A percentile compares a stretch with the other conserved stretches of the same genome.
Evolutionary conservation across 768 basidiomycete genomes (phyloP).

Genomic region (Boletellus sp.): DNA sequence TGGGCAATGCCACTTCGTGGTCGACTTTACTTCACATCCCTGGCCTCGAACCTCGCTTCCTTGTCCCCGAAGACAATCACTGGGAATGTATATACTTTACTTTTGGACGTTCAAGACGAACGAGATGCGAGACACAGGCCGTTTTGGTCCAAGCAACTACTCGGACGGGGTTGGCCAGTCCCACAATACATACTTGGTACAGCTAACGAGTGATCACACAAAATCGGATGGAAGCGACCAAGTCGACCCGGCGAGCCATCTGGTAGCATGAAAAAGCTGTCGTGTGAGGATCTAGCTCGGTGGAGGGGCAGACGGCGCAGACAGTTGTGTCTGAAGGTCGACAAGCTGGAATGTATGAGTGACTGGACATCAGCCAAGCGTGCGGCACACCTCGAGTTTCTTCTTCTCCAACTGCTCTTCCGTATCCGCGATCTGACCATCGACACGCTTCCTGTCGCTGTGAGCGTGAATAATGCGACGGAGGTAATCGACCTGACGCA

Average conservation of each 20-base stretch:
- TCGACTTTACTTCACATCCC: too few species aligned
- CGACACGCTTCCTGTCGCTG: conserved; percentile 68
- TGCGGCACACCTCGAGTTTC: conserved; percentile 63
- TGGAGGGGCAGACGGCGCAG: conserved; percentile 30
- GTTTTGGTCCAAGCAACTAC: too few species aligned
- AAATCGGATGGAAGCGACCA: not conserved
- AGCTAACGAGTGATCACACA: not conserved
- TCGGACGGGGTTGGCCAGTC: not conserved
- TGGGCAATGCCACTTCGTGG: conserved; percentile 26
- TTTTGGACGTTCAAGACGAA: too few species aligned
- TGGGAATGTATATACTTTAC: too few species aligned
- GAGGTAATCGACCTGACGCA: conserved; percentile 34
- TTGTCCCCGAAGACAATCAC: too few species aligned
- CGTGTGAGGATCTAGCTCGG: conserved; percentile 5
- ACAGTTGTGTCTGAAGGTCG: conserved; percentile 59
- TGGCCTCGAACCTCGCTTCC: too few species aligned
- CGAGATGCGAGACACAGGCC: too few species aligned
- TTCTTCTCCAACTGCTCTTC: conserved; percentile 75
- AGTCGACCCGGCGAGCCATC: not conserved
- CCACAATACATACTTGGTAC: not conserved
- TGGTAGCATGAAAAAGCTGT: not conserved
- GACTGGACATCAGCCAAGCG: not conserved
- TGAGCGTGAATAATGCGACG: conserved; percentile 6
- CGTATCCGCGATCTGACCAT: conserved; percentile 75
- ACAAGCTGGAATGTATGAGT: conserved; percentile 47